A percentile compares a stretch with the other conserved stretches of the same genome.
phyloP scores from a whole-genome alignment of 2,329 filamentous ascomycete species.

The Sporothrix dimorphospora region DNA sequence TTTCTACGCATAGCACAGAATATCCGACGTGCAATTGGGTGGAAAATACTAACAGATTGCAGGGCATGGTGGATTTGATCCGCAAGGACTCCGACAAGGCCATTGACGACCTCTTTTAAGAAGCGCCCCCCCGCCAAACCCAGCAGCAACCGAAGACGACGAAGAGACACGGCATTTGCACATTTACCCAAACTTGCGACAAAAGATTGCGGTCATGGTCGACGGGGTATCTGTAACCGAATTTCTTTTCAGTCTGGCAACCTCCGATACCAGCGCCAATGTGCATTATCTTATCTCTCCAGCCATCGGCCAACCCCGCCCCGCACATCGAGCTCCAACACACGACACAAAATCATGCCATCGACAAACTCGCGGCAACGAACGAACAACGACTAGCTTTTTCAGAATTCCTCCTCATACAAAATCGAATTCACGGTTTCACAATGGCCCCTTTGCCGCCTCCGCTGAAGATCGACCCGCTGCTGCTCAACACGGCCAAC shows the following conservation, averaged over 20 bases:
- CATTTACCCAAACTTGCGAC: neutral
- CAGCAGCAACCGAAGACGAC: neutral
- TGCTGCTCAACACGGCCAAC: slow-evolving; percentile 73
- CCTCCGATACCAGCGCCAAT: neutral
- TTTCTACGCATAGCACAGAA: neutral
- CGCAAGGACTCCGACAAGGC: slow-evolving; percentile 92
- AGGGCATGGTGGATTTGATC: slow-evolving; percentile 96
- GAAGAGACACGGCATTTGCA: neutral
- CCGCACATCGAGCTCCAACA: neutral
- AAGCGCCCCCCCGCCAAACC: neutral
- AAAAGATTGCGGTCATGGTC: neutral
- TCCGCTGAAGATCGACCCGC: slow-evolving; percentile 59
- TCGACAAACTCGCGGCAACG: neutral
- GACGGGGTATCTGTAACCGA: neutral
- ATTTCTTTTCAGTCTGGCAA: too few species aligned
- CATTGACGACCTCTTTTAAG: slow-evolving; percentile 78
- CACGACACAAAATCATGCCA: neutral
- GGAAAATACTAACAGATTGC: slow-evolving; percentile 35
- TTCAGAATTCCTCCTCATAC: too few species aligned
- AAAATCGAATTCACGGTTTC: too few species aligned
- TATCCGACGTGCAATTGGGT: neutral
- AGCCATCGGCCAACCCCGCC: slow-evolving; percentile 32
- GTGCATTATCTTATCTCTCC: slow-evolving; percentile 38
- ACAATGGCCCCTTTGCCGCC: slow-evolving; percentile 43
- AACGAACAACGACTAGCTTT: neutral